Evolutionary conservation across 1,284 basidiomycete genomes (phyloP), one percentile per base, ranked within the genome.

Genomic region (Termitomyces sp.): DNA sequence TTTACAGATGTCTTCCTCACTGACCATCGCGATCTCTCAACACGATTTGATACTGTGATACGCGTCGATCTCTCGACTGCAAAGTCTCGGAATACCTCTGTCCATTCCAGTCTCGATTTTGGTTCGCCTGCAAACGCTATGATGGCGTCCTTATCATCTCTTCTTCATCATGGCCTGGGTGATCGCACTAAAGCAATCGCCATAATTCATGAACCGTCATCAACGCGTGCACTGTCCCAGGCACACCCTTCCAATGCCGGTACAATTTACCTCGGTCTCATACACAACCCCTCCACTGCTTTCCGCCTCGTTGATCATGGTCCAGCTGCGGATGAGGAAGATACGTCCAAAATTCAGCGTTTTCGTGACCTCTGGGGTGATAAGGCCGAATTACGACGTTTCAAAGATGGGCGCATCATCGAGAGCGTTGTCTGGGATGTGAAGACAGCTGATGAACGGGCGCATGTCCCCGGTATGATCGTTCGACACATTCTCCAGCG

Each of bases 401-500:
- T 99, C 79, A 95, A 98, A 69, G 95, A 99, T 65, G 96, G 96
- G 0, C 81, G 88, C 5, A 98, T 99, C 59, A 69, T 83, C 6
- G 93, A 98, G 70, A 94, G 91, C 66, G 93, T 99, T 12, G 94
- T 98, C 0, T 99, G 97, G 97, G 82, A 89, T 6, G 81, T 88
- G 13, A 79, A 78, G 58, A 84, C 77, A 5, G 76, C 78, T 0
- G 90, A 93, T 58, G 92, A 94, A 59, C 86, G 91, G 7, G 78
- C 83, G 1, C 81, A 86, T 50, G 86, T 99, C 39, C 93, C 94
- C 0, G 73, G 78, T 7, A 79, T 82, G 66, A 83, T 98, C 61
- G 80, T 94, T 12, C 71, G 76, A 26, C 86, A 94, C 68, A 75
- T 98, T 33, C 76, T 99, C 5, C 64, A 77, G 31, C 77, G 79